These are phyloP conservation scores for Crithidia sp. DNA, from an alignment of 208 protist species.

Conservation along the genomic window DNA sequence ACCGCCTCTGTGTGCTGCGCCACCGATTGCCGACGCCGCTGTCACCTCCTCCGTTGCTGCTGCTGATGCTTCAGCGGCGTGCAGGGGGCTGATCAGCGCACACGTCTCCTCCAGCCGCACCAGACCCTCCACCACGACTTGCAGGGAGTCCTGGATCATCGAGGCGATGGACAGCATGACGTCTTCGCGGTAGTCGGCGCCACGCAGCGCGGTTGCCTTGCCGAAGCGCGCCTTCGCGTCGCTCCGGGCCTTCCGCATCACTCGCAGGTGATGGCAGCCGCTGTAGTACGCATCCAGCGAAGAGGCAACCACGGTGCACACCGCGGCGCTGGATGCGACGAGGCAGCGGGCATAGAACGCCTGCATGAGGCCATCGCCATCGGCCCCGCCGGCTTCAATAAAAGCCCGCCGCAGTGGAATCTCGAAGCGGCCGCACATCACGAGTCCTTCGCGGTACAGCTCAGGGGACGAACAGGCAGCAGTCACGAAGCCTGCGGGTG, in stretches of 20 bases:
- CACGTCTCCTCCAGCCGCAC: conserved; percentile 75
- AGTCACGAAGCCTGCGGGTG: conserved; percentile 12
- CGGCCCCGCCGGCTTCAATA: conserved; percentile 13
- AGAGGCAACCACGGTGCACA: conserved; percentile 68
- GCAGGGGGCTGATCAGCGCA: conserved; percentile 31
- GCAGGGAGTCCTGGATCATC: conserved; percentile 63
- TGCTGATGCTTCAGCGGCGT: conserved; percentile 5
- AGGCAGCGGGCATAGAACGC: conserved; percentile 53
- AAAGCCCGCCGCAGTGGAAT: conserved; percentile 51
- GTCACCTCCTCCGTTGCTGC: neutral
- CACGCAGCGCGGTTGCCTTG: conserved; percentile 5
- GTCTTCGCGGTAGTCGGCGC: conserved; percentile 13
- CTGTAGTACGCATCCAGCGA: conserved; percentile 46
- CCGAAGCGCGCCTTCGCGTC: conserved; percentile 18
- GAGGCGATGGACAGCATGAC: conserved; percentile 23
- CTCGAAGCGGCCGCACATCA: conserved; percentile 70
- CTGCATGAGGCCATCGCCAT: conserved; percentile 10
- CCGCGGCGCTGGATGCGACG: conserved; percentile 63
- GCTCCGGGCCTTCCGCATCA: conserved; percentile 12
- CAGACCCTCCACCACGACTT: conserved; percentile 78
- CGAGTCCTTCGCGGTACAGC: conserved; percentile 53
- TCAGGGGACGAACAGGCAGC: conserved; percentile 27
- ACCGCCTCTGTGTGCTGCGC: neutral
- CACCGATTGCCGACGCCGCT: neutral
- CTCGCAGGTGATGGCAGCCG: conserved; percentile 31